These are phyloP conservation scores for Rhododendron williamsianum DNA, from an alignment of 148 eudicot genomes.

Conservation along the genomic window DNA sequence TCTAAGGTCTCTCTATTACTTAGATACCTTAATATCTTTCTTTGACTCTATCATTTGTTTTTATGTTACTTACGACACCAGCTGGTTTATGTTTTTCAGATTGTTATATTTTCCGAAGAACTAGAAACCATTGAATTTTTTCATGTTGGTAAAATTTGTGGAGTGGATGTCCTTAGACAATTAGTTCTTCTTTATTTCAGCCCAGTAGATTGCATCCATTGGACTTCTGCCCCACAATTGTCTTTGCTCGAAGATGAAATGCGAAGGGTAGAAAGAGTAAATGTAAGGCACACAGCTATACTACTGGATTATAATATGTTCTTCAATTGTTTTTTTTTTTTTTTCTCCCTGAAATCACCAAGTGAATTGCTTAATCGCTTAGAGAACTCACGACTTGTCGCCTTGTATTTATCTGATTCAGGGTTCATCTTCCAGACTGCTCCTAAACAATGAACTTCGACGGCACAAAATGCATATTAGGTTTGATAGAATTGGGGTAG, in stretches of 20 bases:
- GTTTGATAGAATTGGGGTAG: neutral
- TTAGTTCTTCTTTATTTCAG: constrained; percentile 39
- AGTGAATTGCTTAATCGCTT: neutral
- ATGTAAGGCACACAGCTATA: constrained; percentile 46
- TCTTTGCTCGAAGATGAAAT: constrained; percentile 98
- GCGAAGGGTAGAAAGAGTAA: constrained; percentile 96
- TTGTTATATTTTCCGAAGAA: neutral
- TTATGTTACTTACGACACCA: neutral
- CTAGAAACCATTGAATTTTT: neutral
- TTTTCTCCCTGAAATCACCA: neutral
- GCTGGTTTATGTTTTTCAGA: neutral
- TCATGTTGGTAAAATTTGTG: neutral
- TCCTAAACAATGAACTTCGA: neutral
- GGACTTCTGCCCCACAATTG: constrained; percentile 95
- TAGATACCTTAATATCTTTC: neutral
- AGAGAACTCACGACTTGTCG: neutral
- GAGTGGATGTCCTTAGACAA: neutral
- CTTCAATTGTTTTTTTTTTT: neutral
- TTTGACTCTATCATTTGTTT: neutral
- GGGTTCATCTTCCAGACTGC: neutral
- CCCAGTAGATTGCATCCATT: constrained; percentile 96
- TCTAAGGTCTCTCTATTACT: neutral
- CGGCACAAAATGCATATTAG: neutral
- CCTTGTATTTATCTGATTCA: neutral
- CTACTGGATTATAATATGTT: neutral